These are phyloP conservation scores for Paecilomyces formosus DNA, from an alignment of 2,329 filamentous ascomycete genomes.

Conservation along the genomic window DNA sequence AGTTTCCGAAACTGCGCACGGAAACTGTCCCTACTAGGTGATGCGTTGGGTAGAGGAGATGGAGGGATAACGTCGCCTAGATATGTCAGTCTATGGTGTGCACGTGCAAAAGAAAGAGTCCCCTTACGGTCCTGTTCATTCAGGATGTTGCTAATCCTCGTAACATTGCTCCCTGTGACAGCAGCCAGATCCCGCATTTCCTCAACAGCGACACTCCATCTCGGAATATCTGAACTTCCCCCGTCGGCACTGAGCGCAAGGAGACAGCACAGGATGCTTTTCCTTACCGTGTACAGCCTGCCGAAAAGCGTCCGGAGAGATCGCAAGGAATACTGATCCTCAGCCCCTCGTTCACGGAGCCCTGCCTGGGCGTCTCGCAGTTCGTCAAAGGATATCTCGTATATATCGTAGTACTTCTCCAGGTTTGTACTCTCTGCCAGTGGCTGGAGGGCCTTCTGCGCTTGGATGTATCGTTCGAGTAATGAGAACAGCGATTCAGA, in stretches of 20 bases:
- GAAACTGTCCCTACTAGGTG: conserved; percentile 74
- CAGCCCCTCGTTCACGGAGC: conserved; percentile 58
- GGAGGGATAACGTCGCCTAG: conserved; percentile 39
- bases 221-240: conserved; percentile 64
- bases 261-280: conserved; percentile 81
- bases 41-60: conserved; percentile 55
- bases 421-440: conserved; percentile 75
- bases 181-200: conserved; percentile 60
- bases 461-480: conserved; percentile 64
- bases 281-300: conserved; percentile 70
- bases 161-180: conserved; percentile 55
- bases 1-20: conserved; percentile 83
- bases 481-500: conserved; percentile 61
- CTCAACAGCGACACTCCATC: conserved; percentile 73
- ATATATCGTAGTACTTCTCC: conserved; percentile 87
- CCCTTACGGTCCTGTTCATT: conserved; percentile 70
- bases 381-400: conserved; percentile 68
- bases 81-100: conserved; percentile 12
- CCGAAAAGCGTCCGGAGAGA: conserved; percentile 75
- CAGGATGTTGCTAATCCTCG: conserved; percentile 61
- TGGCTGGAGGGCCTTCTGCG: conserved; percentile 59
- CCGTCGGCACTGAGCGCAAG: conserved; percentile 79
- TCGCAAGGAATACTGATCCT: conserved; percentile 71
- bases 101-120: conserved; percentile 4
- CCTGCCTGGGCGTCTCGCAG: conserved; percentile 61